Conservation (phyloP, 192 early-diverging fungal species). For the Jimgerdemannia flammicorona region DNA sequence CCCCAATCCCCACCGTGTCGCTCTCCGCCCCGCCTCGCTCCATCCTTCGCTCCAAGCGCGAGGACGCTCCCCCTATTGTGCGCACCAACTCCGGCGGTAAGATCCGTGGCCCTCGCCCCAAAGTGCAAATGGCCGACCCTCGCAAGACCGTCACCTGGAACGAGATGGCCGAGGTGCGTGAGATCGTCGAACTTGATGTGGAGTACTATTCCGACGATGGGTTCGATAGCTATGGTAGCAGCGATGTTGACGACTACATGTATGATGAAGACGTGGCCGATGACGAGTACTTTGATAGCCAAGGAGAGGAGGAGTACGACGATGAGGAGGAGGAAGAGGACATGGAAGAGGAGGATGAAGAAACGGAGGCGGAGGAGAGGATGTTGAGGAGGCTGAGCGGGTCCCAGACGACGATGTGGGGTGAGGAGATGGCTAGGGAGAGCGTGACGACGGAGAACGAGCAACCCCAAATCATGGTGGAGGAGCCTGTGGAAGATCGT, state of each 20-base stretch:
- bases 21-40: background rate
- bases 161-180: background rate
- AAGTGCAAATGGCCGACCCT: background rate
- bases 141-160: conserved; percentile 6
- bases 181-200: background rate
- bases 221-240: background rate
- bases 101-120: background rate
- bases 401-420: too few relatives aligned
- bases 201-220: background rate
- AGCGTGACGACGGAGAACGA: background rate
- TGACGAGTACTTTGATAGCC: background rate
- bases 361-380: background rate
- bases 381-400: background rate
- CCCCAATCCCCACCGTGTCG: too few relatives aligned
- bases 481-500: too few relatives aligned
- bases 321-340: background rate
- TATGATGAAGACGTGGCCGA: background rate
- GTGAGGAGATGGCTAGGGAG: background rate
- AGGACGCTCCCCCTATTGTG: background rate
- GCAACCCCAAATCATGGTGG: too few relatives aligned
- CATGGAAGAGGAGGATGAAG: background rate
- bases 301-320: background rate
- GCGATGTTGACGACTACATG: background rate
- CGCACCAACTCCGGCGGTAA: background rate
- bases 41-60: background rate